Evolutionary conservation across 164 flowering plant genomes (phyloP).

Genomic region (Sedum album): DNA sequence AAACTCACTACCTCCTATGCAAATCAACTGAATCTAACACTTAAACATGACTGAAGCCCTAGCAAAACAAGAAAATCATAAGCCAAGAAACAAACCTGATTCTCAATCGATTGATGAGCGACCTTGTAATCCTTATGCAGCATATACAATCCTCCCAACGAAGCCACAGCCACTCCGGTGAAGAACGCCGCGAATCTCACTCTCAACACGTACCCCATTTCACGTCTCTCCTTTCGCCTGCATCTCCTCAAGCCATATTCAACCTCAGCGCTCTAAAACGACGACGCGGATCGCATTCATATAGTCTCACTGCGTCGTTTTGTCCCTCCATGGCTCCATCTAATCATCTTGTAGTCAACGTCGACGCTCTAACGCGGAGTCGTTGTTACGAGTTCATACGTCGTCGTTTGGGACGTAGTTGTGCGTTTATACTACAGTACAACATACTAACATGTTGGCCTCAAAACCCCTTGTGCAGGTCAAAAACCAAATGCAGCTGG

Average conservation of each 20-base stretch:
- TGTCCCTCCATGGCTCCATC: background rate
- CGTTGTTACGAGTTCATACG: background rate
- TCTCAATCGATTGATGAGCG: conserved; percentile 56
- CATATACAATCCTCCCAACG: conserved; percentile 47
- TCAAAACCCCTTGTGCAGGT: conserved; percentile 16
- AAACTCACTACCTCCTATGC: background rate
- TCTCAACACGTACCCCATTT: conserved; percentile 70
- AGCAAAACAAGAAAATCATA: background rate
- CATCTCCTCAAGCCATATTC: background rate
- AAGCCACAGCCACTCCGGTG: conserved; percentile 68
- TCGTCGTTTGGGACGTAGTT: background rate
- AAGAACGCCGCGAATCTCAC: conserved; percentile 78
- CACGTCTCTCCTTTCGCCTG: background rate
- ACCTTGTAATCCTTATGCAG: conserved; percentile 68
- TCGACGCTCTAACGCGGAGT: background rate
- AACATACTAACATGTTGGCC: conserved; percentile 8
- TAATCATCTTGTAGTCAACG: background rate
- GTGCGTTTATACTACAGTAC: no score
- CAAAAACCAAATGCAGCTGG: conserved; percentile 24
- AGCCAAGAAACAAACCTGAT: conserved; percentile 35
- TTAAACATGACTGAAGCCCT: background rate
- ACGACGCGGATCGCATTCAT: background rate
- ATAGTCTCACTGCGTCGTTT: no score
- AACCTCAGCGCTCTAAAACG: background rate
- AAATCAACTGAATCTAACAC: background rate